phyloP scores from a whole-genome alignment of 805 yeast genomes.

The Maudiozyma turicensis region DNA sequence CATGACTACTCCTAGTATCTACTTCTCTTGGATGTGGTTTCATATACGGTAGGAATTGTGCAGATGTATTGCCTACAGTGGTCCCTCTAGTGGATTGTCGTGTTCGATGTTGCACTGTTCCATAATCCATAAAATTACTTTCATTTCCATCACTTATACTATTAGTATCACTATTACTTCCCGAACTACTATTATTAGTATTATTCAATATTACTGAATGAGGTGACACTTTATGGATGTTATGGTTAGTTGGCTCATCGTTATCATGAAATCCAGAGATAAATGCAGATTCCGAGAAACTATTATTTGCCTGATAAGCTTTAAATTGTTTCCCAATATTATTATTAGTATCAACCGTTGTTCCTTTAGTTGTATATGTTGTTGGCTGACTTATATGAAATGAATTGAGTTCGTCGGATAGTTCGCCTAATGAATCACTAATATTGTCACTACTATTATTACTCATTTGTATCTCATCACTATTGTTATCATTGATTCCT shows the following conservation, averaged over 20 bases:
- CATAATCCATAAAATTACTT: constrained; percentile 1
- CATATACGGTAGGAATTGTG: constrained; percentile 6
- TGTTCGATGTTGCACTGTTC: constrained; percentile 9
- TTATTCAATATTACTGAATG: not conserved
- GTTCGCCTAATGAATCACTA: not conserved
- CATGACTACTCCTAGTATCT: not conserved
- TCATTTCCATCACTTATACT: not conserved
- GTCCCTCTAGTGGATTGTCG: constrained; percentile 5
- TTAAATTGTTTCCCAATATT: not conserved
- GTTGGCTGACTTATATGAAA: constrained; percentile 3
- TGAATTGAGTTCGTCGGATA: constrained; percentile 3
- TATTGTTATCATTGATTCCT: not conserved
- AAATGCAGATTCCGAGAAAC: constrained; percentile 1
- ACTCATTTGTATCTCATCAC: not conserved
- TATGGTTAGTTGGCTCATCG: not conserved
- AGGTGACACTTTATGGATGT: not conserved
- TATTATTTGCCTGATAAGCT: constrained; percentile 1
- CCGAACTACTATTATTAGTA: not conserved
- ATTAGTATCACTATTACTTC: not conserved
- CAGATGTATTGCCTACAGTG: constrained; percentile 1
- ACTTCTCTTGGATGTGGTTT: not conserved
- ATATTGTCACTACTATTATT: not conserved
- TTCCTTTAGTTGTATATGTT: constrained; percentile 3
- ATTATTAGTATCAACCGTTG: not conserved
- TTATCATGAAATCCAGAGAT: constrained; percentile 1